These are phyloP conservation scores for Anaeramoeba ignava DNA, from an alignment of 78 protist genomes.

Conservation along the genomic window DNA sequence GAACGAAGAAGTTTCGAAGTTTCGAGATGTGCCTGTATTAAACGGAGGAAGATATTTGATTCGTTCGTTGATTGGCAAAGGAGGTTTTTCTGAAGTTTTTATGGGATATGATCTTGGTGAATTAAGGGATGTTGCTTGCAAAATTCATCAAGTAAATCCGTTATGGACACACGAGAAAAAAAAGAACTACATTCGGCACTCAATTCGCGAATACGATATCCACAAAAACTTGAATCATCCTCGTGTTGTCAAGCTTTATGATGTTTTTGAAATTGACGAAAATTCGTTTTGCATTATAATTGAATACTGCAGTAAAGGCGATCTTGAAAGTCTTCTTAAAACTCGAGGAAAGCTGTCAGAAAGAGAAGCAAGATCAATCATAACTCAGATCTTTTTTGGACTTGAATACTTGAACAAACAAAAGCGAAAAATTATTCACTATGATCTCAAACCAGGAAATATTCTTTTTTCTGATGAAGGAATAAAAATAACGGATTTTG, in stretches of 20 bases:
- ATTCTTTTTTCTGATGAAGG: constrained; percentile 41
- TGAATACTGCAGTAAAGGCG: constrained; percentile 55
- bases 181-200: constrained; percentile 39
- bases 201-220: constrained; percentile 65
- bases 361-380: constrained; percentile 42
- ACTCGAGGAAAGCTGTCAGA: constrained; percentile 31
- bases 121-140: constrained; percentile 60
- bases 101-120: constrained; percentile 56
- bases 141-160: constrained; percentile 61
- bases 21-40: not conserved
- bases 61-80: constrained; percentile 57
- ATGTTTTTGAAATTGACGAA: constrained; percentile 34
- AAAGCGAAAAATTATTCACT: constrained; percentile 60
- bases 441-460: constrained; percentile 85
- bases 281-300: constrained; percentile 56
- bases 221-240: constrained; percentile 39
- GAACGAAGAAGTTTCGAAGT: not conserved
- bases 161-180: constrained; percentile 51
- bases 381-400: constrained; percentile 49
- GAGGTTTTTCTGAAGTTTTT: constrained; percentile 76
- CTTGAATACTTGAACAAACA: constrained; percentile 51
- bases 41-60: constrained; percentile 44
- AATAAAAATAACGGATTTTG: constrained; percentile 67
- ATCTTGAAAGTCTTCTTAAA: constrained; percentile 43
- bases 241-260: constrained; percentile 49